These are phyloP conservation scores for Furcasterigmium furcatum DNA, from an alignment of 2,329 filamentous ascomycete species.

Conservation along the genomic window DNA sequence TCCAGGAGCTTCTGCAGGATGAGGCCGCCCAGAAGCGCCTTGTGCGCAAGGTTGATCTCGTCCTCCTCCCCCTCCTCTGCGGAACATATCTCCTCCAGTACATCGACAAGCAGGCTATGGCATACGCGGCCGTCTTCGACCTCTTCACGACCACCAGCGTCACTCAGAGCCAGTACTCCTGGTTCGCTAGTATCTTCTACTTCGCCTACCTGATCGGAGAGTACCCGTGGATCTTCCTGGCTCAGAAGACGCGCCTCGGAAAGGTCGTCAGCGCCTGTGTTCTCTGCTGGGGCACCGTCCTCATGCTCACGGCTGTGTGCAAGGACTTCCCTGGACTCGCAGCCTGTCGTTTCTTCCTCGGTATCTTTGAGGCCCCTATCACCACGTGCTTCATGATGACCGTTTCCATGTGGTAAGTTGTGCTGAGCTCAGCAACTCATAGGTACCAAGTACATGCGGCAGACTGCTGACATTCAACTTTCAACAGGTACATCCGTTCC, in stretches of 20 bases:
- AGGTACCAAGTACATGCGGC: not conserved
- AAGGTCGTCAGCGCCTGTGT: slow-evolving; percentile 28
- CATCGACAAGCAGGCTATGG: slow-evolving; percentile 52
- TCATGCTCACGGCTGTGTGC: slow-evolving; percentile 38
- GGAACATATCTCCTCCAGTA: slow-evolving; percentile 50
- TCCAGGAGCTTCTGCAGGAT: slow-evolving; percentile 42
- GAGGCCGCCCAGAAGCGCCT: slow-evolving; percentile 21
- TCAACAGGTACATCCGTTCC: slow-evolving; percentile 35
- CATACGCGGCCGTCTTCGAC: slow-evolving; percentile 54
- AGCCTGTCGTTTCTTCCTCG: slow-evolving; percentile 40
- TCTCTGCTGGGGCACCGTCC: slow-evolving; percentile 28
- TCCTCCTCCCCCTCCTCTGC: slow-evolving; percentile 47
- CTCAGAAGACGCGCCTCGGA: slow-evolving; percentile 29
- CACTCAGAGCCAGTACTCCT: slow-evolving; percentile 43
- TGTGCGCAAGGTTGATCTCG: slow-evolving; percentile 43
- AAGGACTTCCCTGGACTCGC: slow-evolving; percentile 37
- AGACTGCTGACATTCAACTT: not conserved
- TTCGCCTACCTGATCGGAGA: slow-evolving; percentile 43
- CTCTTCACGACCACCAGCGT: slow-evolving; percentile 46
- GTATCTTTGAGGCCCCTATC: slow-evolving; percentile 43
- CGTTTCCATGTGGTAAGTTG: slow-evolving; percentile 38
- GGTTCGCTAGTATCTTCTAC: slow-evolving; percentile 55
- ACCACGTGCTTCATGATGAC: slow-evolving; percentile 49
- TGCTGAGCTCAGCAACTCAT: too few relatives aligned
- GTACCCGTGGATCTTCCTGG: slow-evolving; percentile 29